Conservation (phyloP, 441 rosid genomes). For the Eutrema salsugineum region DNA sequence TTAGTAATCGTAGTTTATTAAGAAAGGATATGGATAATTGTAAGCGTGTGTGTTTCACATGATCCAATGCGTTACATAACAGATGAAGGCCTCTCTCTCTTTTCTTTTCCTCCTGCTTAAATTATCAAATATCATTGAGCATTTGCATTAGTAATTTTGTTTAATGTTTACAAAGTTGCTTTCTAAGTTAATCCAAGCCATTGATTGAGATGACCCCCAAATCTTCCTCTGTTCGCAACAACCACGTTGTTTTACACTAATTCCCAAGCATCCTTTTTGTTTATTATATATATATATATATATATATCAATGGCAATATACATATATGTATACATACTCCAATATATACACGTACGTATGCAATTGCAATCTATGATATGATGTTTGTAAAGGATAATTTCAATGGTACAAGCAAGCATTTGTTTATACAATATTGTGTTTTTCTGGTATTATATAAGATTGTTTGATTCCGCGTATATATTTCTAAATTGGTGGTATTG, state of each 20-base stretch:
- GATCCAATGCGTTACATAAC: constrained; percentile 13
- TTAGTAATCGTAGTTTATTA: constrained; percentile 4
- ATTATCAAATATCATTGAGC: neutral
- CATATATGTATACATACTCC: neutral
- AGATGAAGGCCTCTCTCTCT: neutral
- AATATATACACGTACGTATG: neutral
- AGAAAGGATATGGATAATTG: neutral
- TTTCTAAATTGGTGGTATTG: constrained; percentile 25
- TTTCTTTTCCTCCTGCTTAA: neutral
- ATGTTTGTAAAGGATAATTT: constrained; percentile 4
- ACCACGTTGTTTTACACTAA: constrained; percentile 18
- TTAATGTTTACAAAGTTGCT: constrained; percentile 5
- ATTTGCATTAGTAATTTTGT: neutral
- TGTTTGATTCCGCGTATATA: neutral
- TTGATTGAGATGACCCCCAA: constrained; percentile 18
- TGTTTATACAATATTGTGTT: neutral
- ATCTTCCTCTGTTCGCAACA: constrained; percentile 23
- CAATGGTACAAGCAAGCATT: constrained; percentile 13
- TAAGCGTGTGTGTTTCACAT: neutral
- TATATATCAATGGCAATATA: neutral
- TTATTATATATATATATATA: neutral
- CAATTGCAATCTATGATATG: neutral
- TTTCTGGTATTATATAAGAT: neutral
- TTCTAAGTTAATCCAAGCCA: constrained; percentile 14
- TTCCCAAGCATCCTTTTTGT: constrained; percentile 13